phyloP scores from a whole-genome alignment of 1,284 basidiomycete species.

The Marasmius tenuissimus region DNA sequence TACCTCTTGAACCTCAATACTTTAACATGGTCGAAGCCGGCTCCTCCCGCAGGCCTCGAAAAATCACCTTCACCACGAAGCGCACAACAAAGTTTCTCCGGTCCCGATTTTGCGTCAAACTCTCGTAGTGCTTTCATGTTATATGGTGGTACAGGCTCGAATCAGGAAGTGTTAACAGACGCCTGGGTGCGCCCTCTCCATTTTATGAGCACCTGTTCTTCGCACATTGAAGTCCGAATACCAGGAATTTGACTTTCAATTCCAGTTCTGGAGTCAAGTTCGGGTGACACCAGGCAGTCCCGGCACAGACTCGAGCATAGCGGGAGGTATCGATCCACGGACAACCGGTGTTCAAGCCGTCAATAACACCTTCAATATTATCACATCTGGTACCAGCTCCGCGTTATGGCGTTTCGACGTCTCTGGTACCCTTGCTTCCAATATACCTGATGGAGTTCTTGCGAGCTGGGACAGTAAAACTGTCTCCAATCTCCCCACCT shows the following conservation, averaged over 20 bases:
- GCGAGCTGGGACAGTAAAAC: conserved; percentile 60
- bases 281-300: not conserved
- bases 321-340: not conserved
- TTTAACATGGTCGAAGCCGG: not conserved
- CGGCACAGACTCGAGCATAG: not conserved
- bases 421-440: conserved; percentile 69
- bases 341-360: conserved; percentile 1
- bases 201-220: not conserved
- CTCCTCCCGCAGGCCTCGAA: not conserved
- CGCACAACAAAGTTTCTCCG: not conserved
- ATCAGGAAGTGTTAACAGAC: not conserved
- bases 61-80: not conserved
- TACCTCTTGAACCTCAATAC: conserved; percentile 52
- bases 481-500: conserved; percentile 37
- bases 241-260: conserved; percentile 1
- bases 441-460: conserved; percentile 47
- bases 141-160: not conserved
- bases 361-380: conserved; percentile 33
- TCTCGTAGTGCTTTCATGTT: not conserved
- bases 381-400: conserved; percentile 44
- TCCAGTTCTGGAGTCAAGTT: not conserved
- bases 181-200: not conserved
- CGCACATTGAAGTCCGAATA: not conserved
- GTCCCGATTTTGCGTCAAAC: conserved; percentile 1
- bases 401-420: conserved; percentile 69